Percentiles rank a stretch among this genome's conserved stretches.
phyloP scores from a whole-genome alignment of 225 moss, liverwort and hornwort species.

The Sphagnum tenellum region DNA sequence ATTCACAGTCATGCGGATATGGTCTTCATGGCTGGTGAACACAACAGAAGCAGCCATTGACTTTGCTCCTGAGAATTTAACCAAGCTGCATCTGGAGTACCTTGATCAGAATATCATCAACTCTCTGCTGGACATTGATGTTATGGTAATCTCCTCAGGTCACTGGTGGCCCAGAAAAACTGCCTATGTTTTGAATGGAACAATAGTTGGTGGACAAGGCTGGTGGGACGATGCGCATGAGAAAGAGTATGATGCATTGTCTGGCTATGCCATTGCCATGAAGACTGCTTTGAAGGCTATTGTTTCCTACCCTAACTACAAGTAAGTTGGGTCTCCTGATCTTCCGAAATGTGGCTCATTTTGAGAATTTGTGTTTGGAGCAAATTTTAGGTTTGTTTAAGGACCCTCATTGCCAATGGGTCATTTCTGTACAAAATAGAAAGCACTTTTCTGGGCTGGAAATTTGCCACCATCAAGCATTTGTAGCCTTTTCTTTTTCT shows the following conservation, averaged over 20 bases:
- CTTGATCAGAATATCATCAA: conserved; percentile 39
- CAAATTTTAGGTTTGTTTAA: too few species aligned
- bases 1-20: conserved; percentile 52
- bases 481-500: too few species aligned
- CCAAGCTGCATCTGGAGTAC: conserved; percentile 54
- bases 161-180: conserved; percentile 82
- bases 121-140: conserved; percentile 43
- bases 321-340: conserved; percentile 14
- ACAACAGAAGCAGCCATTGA: conserved; percentile 33
- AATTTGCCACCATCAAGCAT: too few species aligned
- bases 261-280: conserved; percentile 48
- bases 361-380: too few species aligned
- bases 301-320: conserved; percentile 33
- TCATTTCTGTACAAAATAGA: too few species aligned
- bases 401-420: too few species aligned
- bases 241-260: conserved; percentile 23
- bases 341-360: too few species aligned
- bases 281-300: conserved; percentile 37
- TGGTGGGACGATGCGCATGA: conserved; percentile 30
- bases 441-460: too few species aligned
- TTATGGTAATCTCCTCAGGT: conserved; percentile 60
- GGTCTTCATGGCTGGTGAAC: conserved; percentile 85
- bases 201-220: conserved; percentile 49
- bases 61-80: conserved; percentile 27
- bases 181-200: conserved; percentile 47